Conservation (phyloP, 371 early-diverging fungal genomes). For the Mortierella sp. region DNA sequence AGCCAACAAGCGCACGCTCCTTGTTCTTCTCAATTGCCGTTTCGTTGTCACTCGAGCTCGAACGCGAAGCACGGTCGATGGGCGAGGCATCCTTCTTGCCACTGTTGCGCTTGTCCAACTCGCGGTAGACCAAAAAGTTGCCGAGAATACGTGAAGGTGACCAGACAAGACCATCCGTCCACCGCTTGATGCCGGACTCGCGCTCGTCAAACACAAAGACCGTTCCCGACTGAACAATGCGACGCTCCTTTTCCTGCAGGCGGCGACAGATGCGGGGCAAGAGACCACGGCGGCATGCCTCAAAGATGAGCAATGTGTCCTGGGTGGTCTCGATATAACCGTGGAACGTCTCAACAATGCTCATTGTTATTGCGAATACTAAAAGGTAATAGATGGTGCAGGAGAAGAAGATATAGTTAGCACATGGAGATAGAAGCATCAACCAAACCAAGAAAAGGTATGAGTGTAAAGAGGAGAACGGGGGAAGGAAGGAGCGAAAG, state of each 20-base stretch:
- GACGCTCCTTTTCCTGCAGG: slow-evolving; percentile 81
- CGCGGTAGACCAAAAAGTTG: slow-evolving; percentile 84
- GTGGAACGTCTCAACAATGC: slow-evolving; percentile 75
- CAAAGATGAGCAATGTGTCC: slow-evolving; percentile 84
- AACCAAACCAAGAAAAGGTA: not conserved
- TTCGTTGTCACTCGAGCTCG: slow-evolving; percentile 49
- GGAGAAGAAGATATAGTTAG: not conserved
- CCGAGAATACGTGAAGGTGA: slow-evolving; percentile 87
- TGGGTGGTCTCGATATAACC: slow-evolving; percentile 81
- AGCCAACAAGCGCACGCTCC: slow-evolving; percentile 74
- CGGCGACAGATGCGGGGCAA: slow-evolving; percentile 77
- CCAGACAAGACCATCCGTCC: slow-evolving; percentile 93
- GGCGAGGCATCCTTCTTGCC: slow-evolving; percentile 56
- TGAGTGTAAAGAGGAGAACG: not conserved
- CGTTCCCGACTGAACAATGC: slow-evolving; percentile 77
- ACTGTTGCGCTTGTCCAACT: slow-evolving; percentile 71
- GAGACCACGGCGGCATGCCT: slow-evolving; percentile 80
- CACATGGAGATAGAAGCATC: not conserved
- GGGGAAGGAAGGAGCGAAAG: not conserved
- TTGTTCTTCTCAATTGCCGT: slow-evolving; percentile 63
- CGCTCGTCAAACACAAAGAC: slow-evolving; percentile 88
- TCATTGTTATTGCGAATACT: slow-evolving; percentile 40
- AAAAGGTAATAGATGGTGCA: slow-evolving; percentile 1
- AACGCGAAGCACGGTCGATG: slow-evolving; percentile 36
- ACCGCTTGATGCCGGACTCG: slow-evolving; percentile 88